Evolutionary conservation across 2,329 filamentous ascomycete genomes (phyloP), one percentile per base, ranked within the genome.

Genomic region (Aspergillus fischeri): DNA sequence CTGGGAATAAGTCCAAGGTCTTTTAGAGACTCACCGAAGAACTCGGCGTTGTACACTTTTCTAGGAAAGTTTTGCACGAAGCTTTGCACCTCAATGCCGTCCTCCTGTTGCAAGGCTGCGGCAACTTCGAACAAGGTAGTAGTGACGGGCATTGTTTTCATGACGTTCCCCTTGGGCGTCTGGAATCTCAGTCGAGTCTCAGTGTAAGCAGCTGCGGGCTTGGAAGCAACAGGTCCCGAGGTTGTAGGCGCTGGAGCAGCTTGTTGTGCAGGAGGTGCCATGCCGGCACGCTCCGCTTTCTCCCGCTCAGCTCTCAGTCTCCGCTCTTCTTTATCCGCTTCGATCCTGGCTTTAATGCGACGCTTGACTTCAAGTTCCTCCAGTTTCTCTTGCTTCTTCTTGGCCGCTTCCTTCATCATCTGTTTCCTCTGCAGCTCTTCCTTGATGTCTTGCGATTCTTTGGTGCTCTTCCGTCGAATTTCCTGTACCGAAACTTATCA

Each of bases 91-190:
- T 85, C 76, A 4, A 84, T 73, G 0, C 89, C 91, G 51, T 84
- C 86, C 61, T 97, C 91, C 51, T 83, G 75, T 70, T 86, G 79
- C 25, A 99, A 72, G 57, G 87, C 83, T 65, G 92, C 86, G 0
- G 90, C 92, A 52, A 99, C 87, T 77, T 99, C 93, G 67, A 96
- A 96, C 10, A 99, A 78, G 0, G 94, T 97, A 3, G 92, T 95
- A 57, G 95, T 91, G 5, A 90, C 92, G 0, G 91, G 87, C 62
- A 96, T 86, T 0, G 89, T 93, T 82, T 96, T 97, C 77, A 88
- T 86, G 54, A 97, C 79, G 60, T 89, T 92, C 14, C 91, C 91
- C 20, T 78, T 80, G 1, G 85, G 72, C 0, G 89, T 92, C 75
- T 96, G 92, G 44, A 99, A 78, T 58, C 92, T 83, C 60, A 99